These are phyloP conservation scores for Allantophomopsis lycopodina DNA, from an alignment of 2,329 filamentous ascomycete genomes.

Conservation along the genomic window DNA sequence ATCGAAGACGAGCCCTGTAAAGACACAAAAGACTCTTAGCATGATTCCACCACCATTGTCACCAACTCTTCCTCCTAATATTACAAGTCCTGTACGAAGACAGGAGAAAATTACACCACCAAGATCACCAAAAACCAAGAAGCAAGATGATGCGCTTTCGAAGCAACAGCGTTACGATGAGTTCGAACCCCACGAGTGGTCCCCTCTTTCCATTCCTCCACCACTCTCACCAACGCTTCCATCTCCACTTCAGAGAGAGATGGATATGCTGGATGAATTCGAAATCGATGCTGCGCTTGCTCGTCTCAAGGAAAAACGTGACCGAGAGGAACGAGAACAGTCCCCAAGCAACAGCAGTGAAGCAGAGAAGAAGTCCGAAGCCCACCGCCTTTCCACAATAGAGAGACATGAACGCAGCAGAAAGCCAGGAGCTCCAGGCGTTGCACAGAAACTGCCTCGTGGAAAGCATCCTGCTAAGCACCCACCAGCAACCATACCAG, in stretches of 20 bases:
- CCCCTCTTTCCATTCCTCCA: constrained; percentile 10
- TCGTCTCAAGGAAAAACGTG: neutral
- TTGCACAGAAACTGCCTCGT: constrained; percentile 7
- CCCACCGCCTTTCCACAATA: constrained; percentile 6
- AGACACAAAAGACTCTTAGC: constrained; percentile 10
- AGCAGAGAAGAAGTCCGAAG: constrained; percentile 3
- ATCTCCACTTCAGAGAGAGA: constrained; percentile 14
- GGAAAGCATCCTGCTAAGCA: no score
- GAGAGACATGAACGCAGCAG: constrained; percentile 17
- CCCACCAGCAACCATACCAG: no score
- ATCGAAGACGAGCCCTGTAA: neutral
- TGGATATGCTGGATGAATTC: constrained; percentile 7
- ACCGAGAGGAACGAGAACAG: no score
- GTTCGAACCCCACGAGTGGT: constrained; percentile 2
- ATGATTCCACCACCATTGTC: constrained; percentile 3
- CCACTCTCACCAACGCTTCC: constrained; percentile 18
- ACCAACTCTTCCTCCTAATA: neutral
- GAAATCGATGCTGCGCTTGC: constrained; percentile 5
- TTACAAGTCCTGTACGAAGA: neutral
- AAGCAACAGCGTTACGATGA: no score
- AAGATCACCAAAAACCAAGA: constrained; percentile 4
- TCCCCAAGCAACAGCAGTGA: neutral
- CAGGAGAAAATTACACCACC: neutral
- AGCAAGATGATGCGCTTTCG: neutral
- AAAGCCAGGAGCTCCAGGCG: constrained; percentile 15